Evolutionary conservation across 139 green algal species (phyloP).

Genomic region (Chlamydomonas schloesseri): DNA sequence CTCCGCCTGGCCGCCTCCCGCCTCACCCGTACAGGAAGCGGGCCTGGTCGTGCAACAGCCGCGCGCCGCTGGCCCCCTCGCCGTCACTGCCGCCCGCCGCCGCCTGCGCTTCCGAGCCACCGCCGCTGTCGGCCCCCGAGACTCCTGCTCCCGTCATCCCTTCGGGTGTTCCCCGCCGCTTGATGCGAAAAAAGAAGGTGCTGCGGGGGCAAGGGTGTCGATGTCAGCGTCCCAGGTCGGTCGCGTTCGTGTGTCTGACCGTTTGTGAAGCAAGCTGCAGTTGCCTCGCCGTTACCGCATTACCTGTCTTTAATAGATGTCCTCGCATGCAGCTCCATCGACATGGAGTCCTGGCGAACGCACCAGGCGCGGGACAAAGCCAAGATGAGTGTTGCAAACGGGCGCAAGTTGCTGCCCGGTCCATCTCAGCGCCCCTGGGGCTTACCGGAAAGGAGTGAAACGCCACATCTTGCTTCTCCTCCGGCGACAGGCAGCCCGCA

Average conservation of each 20-base stretch:
- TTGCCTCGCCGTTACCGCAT: not conserved
- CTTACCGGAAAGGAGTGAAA: constrained; percentile 80
- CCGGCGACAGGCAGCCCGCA: constrained; percentile 44
- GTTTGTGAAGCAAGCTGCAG: not conserved
- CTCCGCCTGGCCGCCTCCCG: no score
- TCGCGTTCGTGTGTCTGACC: not conserved
- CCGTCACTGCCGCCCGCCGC: not conserved
- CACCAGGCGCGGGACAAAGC: no score
- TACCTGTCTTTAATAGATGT: constrained; percentile 77
- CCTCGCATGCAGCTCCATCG: constrained; percentile 69
- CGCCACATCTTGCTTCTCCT: constrained; percentile 66
- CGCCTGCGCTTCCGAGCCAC: no score
- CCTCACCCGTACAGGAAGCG: constrained; percentile 44
- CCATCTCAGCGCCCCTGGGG: no score
- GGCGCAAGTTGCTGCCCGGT: no score
- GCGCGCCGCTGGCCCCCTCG: not conserved
- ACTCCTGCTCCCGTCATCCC: not conserved
- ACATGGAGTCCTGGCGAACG: constrained; percentile 56
- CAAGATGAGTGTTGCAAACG: no score
- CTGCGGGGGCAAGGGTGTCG: constrained; percentile 39
- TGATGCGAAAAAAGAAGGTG: constrained; percentile 80
- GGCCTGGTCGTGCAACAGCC: not conserved
- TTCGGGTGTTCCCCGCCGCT: constrained; percentile 10
- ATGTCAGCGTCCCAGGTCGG: not conserved
- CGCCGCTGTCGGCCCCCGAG: not conserved